phyloP scores from a whole-genome alignment of 768 basidiomycete genomes.

The Chalciporus pseudorubinellus region DNA sequence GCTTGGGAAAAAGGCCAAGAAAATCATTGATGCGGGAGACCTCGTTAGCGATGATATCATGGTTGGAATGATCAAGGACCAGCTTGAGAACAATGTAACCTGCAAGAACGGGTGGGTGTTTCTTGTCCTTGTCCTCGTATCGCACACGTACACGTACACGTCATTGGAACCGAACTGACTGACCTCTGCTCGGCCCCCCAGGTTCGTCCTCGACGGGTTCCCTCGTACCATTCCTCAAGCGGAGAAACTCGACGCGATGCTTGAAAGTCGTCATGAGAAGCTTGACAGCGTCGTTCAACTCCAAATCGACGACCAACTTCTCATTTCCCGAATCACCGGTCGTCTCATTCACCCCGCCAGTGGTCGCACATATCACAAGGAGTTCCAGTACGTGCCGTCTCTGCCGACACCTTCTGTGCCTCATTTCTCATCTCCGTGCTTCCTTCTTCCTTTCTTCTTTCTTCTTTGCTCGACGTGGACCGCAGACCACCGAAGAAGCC shows the following conservation, averaged over 20 bases:
- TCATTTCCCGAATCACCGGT: slow-evolving; percentile 97
- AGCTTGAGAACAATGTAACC: slow-evolving; percentile 86
- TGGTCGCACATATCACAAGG: slow-evolving; percentile 91
- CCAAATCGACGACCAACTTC: slow-evolving; percentile 87
- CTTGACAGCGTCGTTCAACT: slow-evolving; percentile 92
- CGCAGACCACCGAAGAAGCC: slow-evolving; percentile 93
- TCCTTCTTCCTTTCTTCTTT: slow-evolving; percentile 8
- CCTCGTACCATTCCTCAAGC: slow-evolving; percentile 97
- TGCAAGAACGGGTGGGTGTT: slow-evolving; percentile 91
- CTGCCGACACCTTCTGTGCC: too few species aligned
- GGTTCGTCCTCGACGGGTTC: slow-evolving; percentile 99
- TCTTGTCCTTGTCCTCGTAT: neutral
- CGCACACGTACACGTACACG: too few species aligned
- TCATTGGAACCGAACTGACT: neutral
- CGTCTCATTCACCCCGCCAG: slow-evolving; percentile 87
- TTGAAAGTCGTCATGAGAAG: slow-evolving; percentile 75
- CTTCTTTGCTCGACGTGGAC: slow-evolving; percentile 8
- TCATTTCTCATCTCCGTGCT: neutral
- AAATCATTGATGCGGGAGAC: slow-evolving; percentile 96
- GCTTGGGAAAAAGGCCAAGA: slow-evolving; percentile 91
- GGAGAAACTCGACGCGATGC: slow-evolving; percentile 93
- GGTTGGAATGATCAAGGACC: slow-evolving; percentile 96
- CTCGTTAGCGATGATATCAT: slow-evolving; percentile 96
- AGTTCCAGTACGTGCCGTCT: slow-evolving; percentile 76
- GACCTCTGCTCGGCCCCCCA: slow-evolving; percentile 28